Conservation (phyloP, 164 flowering plant species). For the Kingdonia uniflora region DNA sequence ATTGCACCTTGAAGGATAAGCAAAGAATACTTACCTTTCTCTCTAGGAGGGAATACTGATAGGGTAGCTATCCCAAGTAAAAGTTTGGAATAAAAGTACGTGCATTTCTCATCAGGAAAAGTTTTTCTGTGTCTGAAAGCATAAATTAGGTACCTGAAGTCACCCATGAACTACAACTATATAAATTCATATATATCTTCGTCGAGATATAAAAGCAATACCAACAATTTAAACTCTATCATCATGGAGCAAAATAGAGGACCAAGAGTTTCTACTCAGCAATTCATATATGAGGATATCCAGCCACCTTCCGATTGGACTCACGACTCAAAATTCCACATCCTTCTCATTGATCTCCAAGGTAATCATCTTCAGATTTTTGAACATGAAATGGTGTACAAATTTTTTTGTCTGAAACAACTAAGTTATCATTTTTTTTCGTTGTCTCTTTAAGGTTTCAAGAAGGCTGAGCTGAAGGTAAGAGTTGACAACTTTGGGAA, state of each 20-base stretch:
- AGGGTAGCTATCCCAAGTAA: not conserved
- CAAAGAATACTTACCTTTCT: slow-evolving; percentile 26
- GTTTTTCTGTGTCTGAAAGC: no score
- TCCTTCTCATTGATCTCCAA: slow-evolving; percentile 22
- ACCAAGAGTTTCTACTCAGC: slow-evolving; percentile 2
- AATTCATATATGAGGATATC: slow-evolving; percentile 17
- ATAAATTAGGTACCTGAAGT: no score
- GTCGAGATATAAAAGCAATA: not conserved
- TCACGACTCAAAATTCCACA: slow-evolving; percentile 12
- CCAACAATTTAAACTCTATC: not conserved
- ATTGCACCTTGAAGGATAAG: slow-evolving; percentile 12
- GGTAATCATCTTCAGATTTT: no score
- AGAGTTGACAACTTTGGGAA: slow-evolving; percentile 16
- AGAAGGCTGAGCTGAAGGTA: slow-evolving; percentile 24
- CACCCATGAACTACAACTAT: no score
- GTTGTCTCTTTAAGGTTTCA: slow-evolving; percentile 17
- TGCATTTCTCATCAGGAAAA: not conserved
- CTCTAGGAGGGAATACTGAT: not conserved
- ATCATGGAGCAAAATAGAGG: slow-evolving; percentile 12
- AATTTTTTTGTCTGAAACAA: not conserved
- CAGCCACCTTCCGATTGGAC: slow-evolving; percentile 21
- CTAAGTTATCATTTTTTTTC: not conserved
- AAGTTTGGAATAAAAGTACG: slow-evolving; percentile 27
- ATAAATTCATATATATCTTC: no score
- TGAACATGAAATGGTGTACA: not conserved